Percentiles rank a stretch among this genome's conserved stretches.
Conservation (phyloP, 345 rosid species). For the Odontarrhena argentea region DNA sequence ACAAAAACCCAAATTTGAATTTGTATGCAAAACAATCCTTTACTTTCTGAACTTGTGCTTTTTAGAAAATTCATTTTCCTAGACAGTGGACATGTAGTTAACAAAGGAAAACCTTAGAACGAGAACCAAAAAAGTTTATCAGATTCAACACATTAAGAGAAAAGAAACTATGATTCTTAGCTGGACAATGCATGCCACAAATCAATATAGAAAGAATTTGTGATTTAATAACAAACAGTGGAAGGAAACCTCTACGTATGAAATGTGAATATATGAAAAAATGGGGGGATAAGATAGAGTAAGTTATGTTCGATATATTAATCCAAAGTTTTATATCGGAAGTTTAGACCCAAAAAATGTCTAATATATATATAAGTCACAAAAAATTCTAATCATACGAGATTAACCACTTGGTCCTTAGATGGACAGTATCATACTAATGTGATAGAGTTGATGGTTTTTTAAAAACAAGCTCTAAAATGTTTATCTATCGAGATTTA, state of each 20-base stretch:
- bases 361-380: too few relatives aligned
- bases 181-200: conserved; percentile 6
- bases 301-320: too few relatives aligned
- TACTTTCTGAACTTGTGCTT: conserved; percentile 21
- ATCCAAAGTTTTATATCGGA: too few relatives aligned
- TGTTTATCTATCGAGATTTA: not conserved
- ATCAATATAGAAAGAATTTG: not conserved
- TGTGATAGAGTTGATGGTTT: too few relatives aligned
- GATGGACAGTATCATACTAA: too few relatives aligned
- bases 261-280: too few relatives aligned
- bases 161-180: not conserved
- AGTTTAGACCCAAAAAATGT: too few relatives aligned
- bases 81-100: not conserved
- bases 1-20: not conserved
- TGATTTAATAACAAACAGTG: not conserved
- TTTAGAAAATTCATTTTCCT: conserved; percentile 5
- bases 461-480: too few relatives aligned
- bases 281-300: too few relatives aligned
- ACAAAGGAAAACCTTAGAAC: not conserved
- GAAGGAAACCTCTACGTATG: too few relatives aligned
- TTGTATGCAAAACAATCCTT: conserved; percentile 21
- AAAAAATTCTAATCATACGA: too few relatives aligned
- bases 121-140: conserved; percentile 9
- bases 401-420: too few relatives aligned
- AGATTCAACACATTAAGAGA: conserved; percentile 25